Evolutionary conservation across 352 stramenopile species (phyloP).

Genomic region (Globisporangium splendens): DNA sequence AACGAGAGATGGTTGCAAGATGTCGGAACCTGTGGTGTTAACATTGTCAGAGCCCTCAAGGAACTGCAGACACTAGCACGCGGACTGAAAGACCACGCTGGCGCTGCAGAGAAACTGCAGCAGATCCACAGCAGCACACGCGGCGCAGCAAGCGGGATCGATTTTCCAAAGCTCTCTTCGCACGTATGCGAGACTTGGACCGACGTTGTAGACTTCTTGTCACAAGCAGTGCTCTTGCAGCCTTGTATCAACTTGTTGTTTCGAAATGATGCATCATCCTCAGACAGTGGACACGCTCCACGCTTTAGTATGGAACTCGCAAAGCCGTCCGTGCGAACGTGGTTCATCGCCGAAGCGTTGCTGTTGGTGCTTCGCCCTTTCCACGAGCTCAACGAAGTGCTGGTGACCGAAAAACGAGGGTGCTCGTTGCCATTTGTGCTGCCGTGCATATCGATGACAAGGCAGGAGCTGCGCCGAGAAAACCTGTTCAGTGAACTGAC

Average conservation of each 20-base stretch:
- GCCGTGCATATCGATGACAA: constrained; percentile 31
- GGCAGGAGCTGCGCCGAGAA: constrained; percentile 23
- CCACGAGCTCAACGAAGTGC: constrained; percentile 37
- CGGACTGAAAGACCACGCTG: not conserved
- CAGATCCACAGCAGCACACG: constrained; percentile 6
- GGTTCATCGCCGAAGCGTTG: constrained; percentile 38
- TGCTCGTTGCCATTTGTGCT: constrained; percentile 36
- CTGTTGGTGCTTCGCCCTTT: constrained; percentile 37
- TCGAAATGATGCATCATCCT: constrained; percentile 4
- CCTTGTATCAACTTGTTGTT: constrained; percentile 19
- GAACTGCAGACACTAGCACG: constrained; percentile 8
- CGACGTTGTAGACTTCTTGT: constrained; percentile 22
- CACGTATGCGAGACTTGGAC: constrained; percentile 14
- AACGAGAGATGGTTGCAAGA: not conserved
- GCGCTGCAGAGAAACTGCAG: constrained; percentile 3
- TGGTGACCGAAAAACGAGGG: constrained; percentile 22
- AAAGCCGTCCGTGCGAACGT: constrained; percentile 16
- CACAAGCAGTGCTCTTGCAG: constrained; percentile 17
- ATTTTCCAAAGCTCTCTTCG: not conserved
- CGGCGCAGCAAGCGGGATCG: not conserved
- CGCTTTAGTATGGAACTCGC: constrained; percentile 1
- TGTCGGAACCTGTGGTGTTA: not conserved
- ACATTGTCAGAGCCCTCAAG: not conserved
- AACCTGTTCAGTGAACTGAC: constrained; percentile 27
- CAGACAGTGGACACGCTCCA: constrained; percentile 1